Evolutionary conservation across 805 yeast genomes (phyloP).

Genomic region (Starmera quercuum): DNA sequence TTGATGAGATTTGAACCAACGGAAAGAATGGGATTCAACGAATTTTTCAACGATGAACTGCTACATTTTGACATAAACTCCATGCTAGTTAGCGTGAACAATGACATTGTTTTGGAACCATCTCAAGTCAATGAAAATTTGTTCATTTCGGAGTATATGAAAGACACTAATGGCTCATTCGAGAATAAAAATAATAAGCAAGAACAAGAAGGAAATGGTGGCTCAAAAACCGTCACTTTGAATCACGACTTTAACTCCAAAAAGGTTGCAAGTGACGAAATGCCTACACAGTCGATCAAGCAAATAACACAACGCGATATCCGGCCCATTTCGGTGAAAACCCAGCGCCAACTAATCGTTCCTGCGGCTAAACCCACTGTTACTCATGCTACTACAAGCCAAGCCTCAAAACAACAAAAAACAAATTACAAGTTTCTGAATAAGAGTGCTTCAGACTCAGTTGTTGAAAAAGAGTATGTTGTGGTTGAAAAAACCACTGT

Average conservation of each 20-base stretch:
- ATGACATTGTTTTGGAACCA: conserved; percentile 57
- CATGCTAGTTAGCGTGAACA: conserved; percentile 26
- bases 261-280: too few relatives aligned
- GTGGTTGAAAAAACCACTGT: conserved; percentile 93
- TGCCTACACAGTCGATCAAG: conserved; percentile 5
- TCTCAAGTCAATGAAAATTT: conserved; percentile 64
- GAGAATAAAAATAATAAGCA: conserved; percentile 12
- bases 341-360: too few relatives aligned
- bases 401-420: conserved; percentile 1
- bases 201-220: conserved; percentile 10
- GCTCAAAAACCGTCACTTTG: conserved; percentile 1
- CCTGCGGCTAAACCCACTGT: too few relatives aligned
- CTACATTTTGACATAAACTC: conserved; percentile 43
- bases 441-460: conserved; percentile 32
- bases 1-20: conserved; percentile 78
- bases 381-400: conserved; percentile 3
- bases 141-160: conserved; percentile 77
- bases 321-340: conserved; percentile 13
- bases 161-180: conserved; percentile 4
- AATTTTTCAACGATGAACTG: conserved; percentile 72
- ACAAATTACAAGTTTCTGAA: conserved; percentile 1
- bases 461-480: conserved; percentile 79
- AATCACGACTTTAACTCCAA: too few relatives aligned
- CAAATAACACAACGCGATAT: conserved; percentile 18
- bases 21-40: conserved; percentile 81